Percentiles rank a stretch among this genome's conserved stretches.
These are phyloP conservation scores for Pichia manshurica DNA, from an alignment of 805 yeast species.

Conservation along the genomic window DNA sequence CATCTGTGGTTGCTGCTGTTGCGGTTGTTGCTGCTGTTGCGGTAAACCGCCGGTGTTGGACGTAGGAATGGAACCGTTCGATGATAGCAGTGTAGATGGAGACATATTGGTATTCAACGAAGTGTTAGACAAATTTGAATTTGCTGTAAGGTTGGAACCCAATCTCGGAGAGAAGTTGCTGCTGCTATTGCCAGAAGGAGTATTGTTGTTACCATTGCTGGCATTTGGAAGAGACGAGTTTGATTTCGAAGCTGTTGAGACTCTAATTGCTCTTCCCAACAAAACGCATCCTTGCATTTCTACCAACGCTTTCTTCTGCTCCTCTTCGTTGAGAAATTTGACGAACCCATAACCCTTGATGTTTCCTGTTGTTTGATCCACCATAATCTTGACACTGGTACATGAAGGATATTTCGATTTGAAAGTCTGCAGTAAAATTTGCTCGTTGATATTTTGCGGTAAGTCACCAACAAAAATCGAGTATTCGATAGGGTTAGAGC, in stretches of 20 bases:
- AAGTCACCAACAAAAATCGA: constrained; percentile 86
- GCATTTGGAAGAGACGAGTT: constrained; percentile 5
- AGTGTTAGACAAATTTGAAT: neutral
- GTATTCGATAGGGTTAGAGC: constrained; percentile 34
- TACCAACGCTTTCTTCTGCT: constrained; percentile 62
- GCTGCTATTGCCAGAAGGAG: neutral
- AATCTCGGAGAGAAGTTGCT: neutral
- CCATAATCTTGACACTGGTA: constrained; percentile 70
- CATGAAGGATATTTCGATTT: constrained; percentile 66
- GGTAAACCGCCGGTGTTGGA: neutral
- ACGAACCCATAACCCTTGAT: constrained; percentile 89
- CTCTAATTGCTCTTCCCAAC: constrained; percentile 71
- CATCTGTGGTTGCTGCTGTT: neutral
- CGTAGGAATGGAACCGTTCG: neutral
- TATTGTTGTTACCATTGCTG: neutral
- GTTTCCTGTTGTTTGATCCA: constrained; percentile 61
- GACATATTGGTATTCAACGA: neutral
- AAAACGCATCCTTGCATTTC: constrained; percentile 79
- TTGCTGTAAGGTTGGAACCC: neutral
- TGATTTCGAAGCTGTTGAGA: constrained; percentile 55
- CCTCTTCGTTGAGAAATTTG: constrained; percentile 59
- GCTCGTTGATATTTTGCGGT: constrained; percentile 66
- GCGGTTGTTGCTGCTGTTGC: neutral
- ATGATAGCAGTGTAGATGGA: neutral
- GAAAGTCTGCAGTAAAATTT: constrained; percentile 57